phyloP scores from a whole-genome alignment of 2,329 filamentous ascomycete genomes.

The Chaetoscypha palmicola region DNA sequence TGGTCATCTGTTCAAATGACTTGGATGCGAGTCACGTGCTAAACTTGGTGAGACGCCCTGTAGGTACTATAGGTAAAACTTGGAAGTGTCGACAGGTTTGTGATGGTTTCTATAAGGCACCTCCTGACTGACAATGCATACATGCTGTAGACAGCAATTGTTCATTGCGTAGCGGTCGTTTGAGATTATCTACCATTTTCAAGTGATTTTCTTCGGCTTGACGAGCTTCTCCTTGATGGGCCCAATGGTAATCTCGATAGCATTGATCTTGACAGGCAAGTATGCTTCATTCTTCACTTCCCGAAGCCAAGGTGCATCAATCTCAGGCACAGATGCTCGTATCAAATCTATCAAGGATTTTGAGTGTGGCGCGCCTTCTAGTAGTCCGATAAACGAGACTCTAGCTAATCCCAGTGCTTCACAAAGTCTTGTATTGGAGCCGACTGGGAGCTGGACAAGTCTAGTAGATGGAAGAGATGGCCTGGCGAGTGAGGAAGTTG shows the following conservation, averaged over 20 bases:
- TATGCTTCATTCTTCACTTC: constrained; percentile 36
- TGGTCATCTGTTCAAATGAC: no score
- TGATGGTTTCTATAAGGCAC: no score
- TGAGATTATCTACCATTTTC: no score
- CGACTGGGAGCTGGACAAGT: constrained; percentile 56
- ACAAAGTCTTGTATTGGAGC: constrained; percentile 51
- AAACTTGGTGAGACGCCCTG: no score
- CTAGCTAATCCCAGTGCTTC: constrained; percentile 52
- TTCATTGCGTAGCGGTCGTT: no score
- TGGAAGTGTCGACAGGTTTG: no score
- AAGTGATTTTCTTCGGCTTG: background rate
- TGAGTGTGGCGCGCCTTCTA: constrained; percentile 48
- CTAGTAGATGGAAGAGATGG: constrained; percentile 39
- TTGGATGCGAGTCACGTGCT: no score
- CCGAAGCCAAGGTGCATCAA: constrained; percentile 51
- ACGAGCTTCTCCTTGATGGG: constrained; percentile 11
- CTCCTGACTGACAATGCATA: no score
- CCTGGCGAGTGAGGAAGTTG: constrained; percentile 40
- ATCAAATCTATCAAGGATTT: constrained; percentile 51
- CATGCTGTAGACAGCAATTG: no score
- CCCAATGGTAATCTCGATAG: constrained; percentile 33
- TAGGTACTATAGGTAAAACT: no score
- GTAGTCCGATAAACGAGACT: constrained; percentile 57
- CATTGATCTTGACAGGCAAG: constrained; percentile 41
- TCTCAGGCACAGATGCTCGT: constrained; percentile 41